Percentiles rank a stretch among this genome's conserved stretches.
Conservation (phyloP, 2,329 filamentous ascomycete species). For the Trichophyton mentagrophytes region DNA sequence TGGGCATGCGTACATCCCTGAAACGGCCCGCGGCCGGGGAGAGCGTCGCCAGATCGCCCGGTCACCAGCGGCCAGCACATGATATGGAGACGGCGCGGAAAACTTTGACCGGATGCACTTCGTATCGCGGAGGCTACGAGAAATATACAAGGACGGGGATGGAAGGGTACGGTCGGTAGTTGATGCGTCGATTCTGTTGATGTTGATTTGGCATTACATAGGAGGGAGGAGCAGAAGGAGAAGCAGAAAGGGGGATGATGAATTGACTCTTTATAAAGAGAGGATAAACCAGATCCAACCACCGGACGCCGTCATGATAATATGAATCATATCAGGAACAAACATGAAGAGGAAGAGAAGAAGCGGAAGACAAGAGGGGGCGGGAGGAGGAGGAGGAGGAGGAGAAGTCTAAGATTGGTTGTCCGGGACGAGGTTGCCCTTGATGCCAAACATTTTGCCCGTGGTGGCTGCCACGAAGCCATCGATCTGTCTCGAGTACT, state of each 20-base stretch:
- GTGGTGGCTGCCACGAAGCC: conserved; percentile 84
- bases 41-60: background rate
- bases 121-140: background rate
- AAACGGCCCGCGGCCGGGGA: background rate
- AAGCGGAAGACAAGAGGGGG: background rate
- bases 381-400: background rate
- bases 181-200: background rate
- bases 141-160: background rate
- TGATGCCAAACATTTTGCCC: conserved; percentile 96
- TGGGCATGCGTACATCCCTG: background rate
- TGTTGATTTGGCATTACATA: background rate
- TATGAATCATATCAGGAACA: background rate
- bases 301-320: conserved; percentile 1
- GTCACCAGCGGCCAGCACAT: conserved; percentile 1
- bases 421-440: conserved; percentile 52
- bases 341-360: background rate
- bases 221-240: background rate
- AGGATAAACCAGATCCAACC: background rate
- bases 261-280: background rate
- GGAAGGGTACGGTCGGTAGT: background rate
- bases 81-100: background rate
- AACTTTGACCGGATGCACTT: background rate
- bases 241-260: background rate
- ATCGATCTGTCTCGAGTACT: conserved; percentile 95
- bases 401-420: conserved; percentile 26